Base-by-base conservation (phyloP, 352 stramenopile genomes). In the Phytopythium delawarense region DNA sequence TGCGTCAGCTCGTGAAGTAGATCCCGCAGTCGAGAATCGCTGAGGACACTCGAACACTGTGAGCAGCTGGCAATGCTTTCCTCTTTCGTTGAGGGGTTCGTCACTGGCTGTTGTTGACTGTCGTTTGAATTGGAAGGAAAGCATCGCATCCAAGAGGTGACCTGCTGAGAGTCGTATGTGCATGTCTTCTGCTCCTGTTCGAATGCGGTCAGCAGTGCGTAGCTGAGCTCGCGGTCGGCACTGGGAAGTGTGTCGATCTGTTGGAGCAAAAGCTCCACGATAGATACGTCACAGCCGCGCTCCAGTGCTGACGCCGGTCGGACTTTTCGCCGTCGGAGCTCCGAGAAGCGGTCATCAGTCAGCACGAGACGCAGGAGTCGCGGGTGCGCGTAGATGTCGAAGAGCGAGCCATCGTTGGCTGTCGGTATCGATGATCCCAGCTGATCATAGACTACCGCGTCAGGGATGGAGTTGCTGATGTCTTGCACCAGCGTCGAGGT, bases 201-300 rank as follows among this genome's bases (percentile, higher is more conserved):
- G 2, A 28, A 30, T 16, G 63, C 68, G 13, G 63, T 56, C 13
- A 72, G 53, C 1, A 75, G 28, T 2, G 70, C 32, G 48, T 69
- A 73, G 44, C 70, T 73, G 15, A 32, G 44, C 1, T 59, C 70
- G 32, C 58, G 70, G 32, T 78, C 70, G 52, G 69, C 64, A 7
- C 42, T 51, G 34, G 70, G 44, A 4, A 75, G 28, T 3, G 65
- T 57, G 46, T 64, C 12, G 8, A 69, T 18, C 20, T 68, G 32
- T 7, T 64, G 32, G 34, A 75, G 56, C 16, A 78, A 39, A 20
- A 70, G 34, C 8, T 54, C 16, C 12, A 73, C 12, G 15, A 71
- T 34, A 0, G 8, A 28, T 53, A 16, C 32, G n/a, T 64, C 18
- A 6, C 40, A 58, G 18, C 56, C 42, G 13, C 8, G 9, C 44